Evolutionary conservation across 2,329 filamentous ascomycete species (phyloP).

Genomic region (Stagonosporopsis tanaceti): DNA sequence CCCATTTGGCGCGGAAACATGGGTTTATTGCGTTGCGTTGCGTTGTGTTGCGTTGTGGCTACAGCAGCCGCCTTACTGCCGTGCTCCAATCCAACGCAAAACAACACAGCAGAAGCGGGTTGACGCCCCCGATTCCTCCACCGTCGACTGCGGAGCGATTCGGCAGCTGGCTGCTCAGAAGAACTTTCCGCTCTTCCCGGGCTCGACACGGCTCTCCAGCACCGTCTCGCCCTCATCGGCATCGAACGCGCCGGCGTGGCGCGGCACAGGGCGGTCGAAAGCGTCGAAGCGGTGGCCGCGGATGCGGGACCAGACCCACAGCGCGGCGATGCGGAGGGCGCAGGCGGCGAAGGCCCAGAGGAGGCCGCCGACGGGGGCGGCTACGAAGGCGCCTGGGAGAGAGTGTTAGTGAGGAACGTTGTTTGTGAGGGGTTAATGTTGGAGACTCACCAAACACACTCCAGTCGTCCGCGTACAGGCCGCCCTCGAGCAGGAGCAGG

Average conservation of each 20-base stretch:
- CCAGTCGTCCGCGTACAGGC: constrained; percentile 81
- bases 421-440: no score
- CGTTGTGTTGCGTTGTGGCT: no score
- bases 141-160: no score
- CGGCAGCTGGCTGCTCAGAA: constrained; percentile 26
- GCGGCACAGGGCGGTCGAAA: constrained; percentile 60
- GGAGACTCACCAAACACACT: constrained; percentile 70
- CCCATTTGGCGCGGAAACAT: no score
- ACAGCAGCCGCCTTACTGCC: no score
- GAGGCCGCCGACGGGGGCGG: constrained; percentile 77
- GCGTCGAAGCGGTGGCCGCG: constrained; percentile 71
- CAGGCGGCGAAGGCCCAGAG: constrained; percentile 74
- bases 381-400: constrained; percentile 70
- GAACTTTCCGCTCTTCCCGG: constrained; percentile 41
- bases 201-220: constrained; percentile 33
- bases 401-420: constrained; percentile 16
- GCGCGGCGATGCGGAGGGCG: constrained; percentile 64
- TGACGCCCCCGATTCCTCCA: no score
- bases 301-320: constrained; percentile 65
- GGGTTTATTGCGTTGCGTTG: no score
- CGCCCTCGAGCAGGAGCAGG: constrained; percentile 75
- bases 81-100: no score
- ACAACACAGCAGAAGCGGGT: no score
- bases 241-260: constrained; percentile 26
- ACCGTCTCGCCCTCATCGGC: constrained; percentile 41